Percentiles rank a stretch among this genome's conserved stretches.
These are phyloP conservation scores for Colletotrichum brevisporum DNA, from an alignment of 2,329 filamentous ascomycete genomes.

Conservation along the genomic window DNA sequence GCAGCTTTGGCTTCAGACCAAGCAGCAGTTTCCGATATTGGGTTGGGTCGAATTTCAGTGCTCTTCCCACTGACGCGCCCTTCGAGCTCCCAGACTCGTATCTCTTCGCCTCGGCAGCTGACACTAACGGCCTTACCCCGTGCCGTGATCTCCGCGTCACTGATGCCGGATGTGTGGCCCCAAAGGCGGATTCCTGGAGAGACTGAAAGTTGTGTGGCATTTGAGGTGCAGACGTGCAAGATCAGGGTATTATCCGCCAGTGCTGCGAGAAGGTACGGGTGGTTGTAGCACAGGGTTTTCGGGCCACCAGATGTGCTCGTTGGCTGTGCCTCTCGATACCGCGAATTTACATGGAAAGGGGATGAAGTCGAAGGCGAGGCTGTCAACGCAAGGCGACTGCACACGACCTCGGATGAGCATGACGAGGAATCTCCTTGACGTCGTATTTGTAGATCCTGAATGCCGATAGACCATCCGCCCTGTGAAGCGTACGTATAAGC, in stretches of 20 bases:
- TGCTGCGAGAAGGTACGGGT: constrained; percentile 88
- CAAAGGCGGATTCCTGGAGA: constrained; percentile 83
- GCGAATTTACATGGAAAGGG: neutral
- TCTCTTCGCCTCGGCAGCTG: constrained; percentile 82
- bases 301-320: constrained; percentile 59
- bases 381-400: constrained; percentile 58
- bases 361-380: constrained; percentile 42
- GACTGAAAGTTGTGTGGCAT: constrained; percentile 74
- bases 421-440: constrained; percentile 38
- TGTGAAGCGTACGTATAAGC: constrained; percentile 86
- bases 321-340: constrained; percentile 32
- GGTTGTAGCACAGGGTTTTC: constrained; percentile 77
- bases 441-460: constrained; percentile 86
- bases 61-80: constrained; percentile 69
- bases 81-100: constrained; percentile 92
- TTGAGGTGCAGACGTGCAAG: constrained; percentile 85
- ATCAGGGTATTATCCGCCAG: constrained; percentile 91
- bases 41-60: constrained; percentile 64
- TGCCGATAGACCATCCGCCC: constrained; percentile 88
- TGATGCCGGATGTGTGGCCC: constrained; percentile 93
- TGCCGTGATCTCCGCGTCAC: constrained; percentile 85
- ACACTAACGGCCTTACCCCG: constrained; percentile 93
- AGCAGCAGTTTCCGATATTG: constrained; percentile 24
- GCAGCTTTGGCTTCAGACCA: constrained; percentile 19
- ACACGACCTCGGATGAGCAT: constrained; percentile 49